Base-by-base conservation (phyloP, 2,329 filamentous ascomycete species). In the Colletotrichum ledebouriae region DNA sequence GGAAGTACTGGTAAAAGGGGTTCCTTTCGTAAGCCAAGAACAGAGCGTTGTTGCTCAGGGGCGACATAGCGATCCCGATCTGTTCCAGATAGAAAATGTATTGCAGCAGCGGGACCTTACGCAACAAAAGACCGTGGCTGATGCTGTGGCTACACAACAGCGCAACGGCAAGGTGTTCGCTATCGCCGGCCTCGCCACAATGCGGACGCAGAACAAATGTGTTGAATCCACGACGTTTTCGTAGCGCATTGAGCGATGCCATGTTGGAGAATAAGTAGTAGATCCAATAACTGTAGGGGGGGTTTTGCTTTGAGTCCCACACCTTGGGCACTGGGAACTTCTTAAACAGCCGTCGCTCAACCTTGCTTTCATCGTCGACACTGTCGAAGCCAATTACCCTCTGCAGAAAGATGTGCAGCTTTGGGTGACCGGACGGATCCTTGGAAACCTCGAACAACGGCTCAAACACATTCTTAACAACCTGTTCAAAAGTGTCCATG, bases 21-120 rank as follows among this genome's bases (percentile, higher is more conserved):
- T 99, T 99, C 67, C 97, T 90, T 79, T 99, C 96, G 76, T 99
- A 98, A 1, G 95, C 94, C 59, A 99, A 83, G 82, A 99, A 99
- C 37, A 99, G 82, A 0, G 96, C 96, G 74, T 99, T 99, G 83
- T 99, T 99, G 79, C 94, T 97, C 52, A 99, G 86, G 2, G 96
- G 96, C n/a, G 95, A 98, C 96, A 99, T 99, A 70, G 96, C 96
- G 71, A 99, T 96, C 66, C 96, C 96, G 71, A 99, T 98, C 77
- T 98, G 95, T 76, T 99, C 94, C 20, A 99, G 88, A 75, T 99
- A 99, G 82, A 97, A 99, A 58, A 98, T 89, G 79, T 99, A 99
- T 79, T 99, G 96, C 63, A 99, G 82, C 69, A 99, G 82, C 2
- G 96, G 96, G 3, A 98, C 94, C 78, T 99, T 99, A 71, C 96